A percentile compares a stretch with the other conserved stretches of the same genome.
Evolutionary conservation across 2,329 filamentous ascomycete species (phyloP).

Genomic region (Ophiostoma ulmi): DNA sequence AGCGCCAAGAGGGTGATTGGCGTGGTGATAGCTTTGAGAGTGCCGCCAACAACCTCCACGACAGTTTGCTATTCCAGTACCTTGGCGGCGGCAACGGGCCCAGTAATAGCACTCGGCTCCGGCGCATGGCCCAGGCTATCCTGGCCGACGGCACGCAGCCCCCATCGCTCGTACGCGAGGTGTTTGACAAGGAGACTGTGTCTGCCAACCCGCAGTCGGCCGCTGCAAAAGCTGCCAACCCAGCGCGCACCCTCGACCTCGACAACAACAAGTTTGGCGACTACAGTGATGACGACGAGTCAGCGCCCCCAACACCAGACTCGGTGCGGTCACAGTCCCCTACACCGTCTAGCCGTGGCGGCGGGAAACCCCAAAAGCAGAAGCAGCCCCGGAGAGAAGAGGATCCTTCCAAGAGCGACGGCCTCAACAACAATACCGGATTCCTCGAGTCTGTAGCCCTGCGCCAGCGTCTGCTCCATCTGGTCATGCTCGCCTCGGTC

Average conservation of each 20-base stretch:
- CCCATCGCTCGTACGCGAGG: constrained; percentile 23
- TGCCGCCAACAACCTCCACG: constrained; percentile 35
- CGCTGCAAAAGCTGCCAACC: not conserved
- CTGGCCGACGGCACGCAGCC: constrained; percentile 56
- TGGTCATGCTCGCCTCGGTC: constrained; percentile 46
- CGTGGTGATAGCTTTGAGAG: constrained; percentile 29
- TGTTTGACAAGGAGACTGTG: constrained; percentile 61
- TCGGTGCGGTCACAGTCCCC: constrained; percentile 45
- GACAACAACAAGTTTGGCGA: constrained; percentile 57
- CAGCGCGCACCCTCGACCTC: constrained; percentile 36
- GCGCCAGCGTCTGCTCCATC: constrained; percentile 57
- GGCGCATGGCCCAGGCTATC: constrained; percentile 59
- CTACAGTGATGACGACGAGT: constrained; percentile 55
- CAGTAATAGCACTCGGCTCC: constrained; percentile 44
- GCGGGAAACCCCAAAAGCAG: constrained; percentile 35
- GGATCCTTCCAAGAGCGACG: not conserved
- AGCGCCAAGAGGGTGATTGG: constrained; percentile 41
- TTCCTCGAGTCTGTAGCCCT: constrained; percentile 51
- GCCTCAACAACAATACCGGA: constrained; percentile 33
- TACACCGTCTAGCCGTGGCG: constrained; percentile 30
- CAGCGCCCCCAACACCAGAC: constrained; percentile 43
- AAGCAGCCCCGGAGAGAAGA: constrained; percentile 27
- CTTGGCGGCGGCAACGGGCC: constrained; percentile 42
- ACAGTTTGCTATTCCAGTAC: constrained; percentile 60
- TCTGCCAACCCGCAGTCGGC: not conserved